phyloP scores from a whole-genome alignment of 148 eudicot genomes.

The Fagopyrum esculentum region DNA sequence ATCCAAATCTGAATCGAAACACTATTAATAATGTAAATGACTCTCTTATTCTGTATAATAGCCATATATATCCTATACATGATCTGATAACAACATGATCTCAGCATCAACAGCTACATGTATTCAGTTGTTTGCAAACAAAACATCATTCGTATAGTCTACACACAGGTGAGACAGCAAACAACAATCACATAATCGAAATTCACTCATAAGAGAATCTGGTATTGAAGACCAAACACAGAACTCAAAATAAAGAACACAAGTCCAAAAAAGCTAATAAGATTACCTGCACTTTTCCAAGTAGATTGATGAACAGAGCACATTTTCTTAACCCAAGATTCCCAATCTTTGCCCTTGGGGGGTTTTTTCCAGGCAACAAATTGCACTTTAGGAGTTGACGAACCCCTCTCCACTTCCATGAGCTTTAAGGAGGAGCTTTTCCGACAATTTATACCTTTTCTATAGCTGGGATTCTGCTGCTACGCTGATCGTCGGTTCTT shows the following conservation, averaged over 20 bases:
- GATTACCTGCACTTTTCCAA: slow-evolving; percentile 5
- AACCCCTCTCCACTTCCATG: neutral
- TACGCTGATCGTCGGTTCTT: no score
- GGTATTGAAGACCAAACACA: neutral
- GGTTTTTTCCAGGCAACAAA: slow-evolving; percentile 3
- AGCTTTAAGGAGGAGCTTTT: neutral
- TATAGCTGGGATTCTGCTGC: neutral
- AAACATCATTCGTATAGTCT: no score
- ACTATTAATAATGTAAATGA: no score
- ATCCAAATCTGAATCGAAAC: no score
- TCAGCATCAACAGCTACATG: neutral
- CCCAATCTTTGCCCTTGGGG: neutral
- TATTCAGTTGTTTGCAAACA: neutral
- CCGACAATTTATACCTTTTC: neutral
- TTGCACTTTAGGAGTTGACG: neutral
- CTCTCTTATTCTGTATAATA: no score
- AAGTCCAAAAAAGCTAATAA: neutral
- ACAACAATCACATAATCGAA: neutral
- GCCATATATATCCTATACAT: no score
- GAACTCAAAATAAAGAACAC: neutral
- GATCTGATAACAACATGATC: no score
- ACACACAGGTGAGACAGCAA: neutral
- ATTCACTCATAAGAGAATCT: neutral
- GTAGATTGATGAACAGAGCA: neutral
- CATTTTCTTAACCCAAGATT: neutral